Base-by-base conservation (phyloP, 2,329 filamentous ascomycete species). In the Neofusicoccum ribis region DNA sequence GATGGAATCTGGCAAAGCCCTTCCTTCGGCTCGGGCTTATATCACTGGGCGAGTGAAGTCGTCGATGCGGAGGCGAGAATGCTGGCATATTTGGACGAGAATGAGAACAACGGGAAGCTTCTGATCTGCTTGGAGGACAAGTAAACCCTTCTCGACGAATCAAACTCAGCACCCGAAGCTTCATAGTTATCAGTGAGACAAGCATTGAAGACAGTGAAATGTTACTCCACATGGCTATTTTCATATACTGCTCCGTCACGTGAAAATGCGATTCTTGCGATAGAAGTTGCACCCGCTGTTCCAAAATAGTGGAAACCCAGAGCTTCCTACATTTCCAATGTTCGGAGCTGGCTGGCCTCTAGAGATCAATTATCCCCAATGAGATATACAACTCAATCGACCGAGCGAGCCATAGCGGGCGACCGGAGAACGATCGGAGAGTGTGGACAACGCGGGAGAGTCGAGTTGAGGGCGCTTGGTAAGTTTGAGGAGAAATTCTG, bases 41-140 rank as follows among this genome's bases (percentile, higher is more conserved):
- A 56, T n/a, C 9, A 36, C 14, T 64, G 52, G 63, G 63, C 54
- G 12, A 14, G 44, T 15, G 36, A 51, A 14, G 46, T 44, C 12
- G 52, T 59, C 15, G 46, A 51, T 31, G 49, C 43, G 15, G 63
- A 65, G 44, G 52, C 43, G 34, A 59, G 63, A n/a, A 60, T 65
- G 63, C 39, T 65, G 43, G 52, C 52, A 39, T 51, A 59, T 12
- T 44, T 60, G 17, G 36, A 60, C 27, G 52, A 65, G 20, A 49
- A 65, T 7, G 23, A 51, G 37, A 36, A 46, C 41, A 49, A 27
- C 17, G 52, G 63, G 14, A 65, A 60, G 17, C 31, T 60, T 14
- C 17, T 65, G 17, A 49, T 64, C 36, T 64, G 62, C 41, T 34
- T 64, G 50, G 31, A 64, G 50, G 15, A 49, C 6, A 17, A 15